These are phyloP conservation scores for Pseudophaeomoniella oleicola DNA, from an alignment of 2,329 filamentous ascomycete genomes.

Conservation along the genomic window DNA sequence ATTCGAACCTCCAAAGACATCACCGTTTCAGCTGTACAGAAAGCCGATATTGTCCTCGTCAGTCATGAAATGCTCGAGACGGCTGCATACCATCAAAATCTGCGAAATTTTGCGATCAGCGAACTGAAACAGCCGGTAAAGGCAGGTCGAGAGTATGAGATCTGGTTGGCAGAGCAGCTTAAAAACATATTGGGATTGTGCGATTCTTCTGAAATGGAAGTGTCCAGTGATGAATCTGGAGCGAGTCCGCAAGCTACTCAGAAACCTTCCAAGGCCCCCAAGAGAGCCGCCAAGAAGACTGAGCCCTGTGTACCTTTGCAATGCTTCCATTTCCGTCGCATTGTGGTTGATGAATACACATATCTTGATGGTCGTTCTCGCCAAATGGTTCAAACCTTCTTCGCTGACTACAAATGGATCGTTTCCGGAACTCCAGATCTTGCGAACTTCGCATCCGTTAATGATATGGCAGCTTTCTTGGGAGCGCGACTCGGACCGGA, in stretches of 20 bases:
- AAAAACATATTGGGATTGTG: background rate
- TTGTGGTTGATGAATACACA: slow-evolving; percentile 52
- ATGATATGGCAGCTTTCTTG: slow-evolving; percentile 42
- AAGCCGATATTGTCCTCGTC: slow-evolving; percentile 41
- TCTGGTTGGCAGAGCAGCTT: background rate
- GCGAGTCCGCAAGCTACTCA: slow-evolving; percentile 2
- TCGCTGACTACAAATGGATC: slow-evolving; percentile 42
- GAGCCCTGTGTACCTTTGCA: slow-evolving; percentile 32
- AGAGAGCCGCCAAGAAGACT: slow-evolving; percentile 13
- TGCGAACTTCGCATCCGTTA: slow-evolving; percentile 43
- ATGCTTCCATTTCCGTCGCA: slow-evolving; percentile 44
- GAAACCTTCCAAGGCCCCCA: slow-evolving; percentile 1
- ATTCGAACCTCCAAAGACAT: slow-evolving; percentile 28
- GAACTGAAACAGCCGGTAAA: slow-evolving; percentile 5
- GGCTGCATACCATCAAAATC: background rate
- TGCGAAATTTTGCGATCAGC: background rate
- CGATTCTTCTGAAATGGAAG: slow-evolving; percentile 1
- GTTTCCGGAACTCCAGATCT: slow-evolving; percentile 49
- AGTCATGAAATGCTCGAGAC: background rate
- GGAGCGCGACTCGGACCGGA: slow-evolving; percentile 40
- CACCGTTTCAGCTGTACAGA: slow-evolving; percentile 28
- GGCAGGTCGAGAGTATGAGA: background rate
- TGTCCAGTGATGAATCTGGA: slow-evolving; percentile 1
- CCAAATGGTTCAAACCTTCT: slow-evolving; percentile 28
- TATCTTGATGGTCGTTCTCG: slow-evolving; percentile 33